Conservation (phyloP, 2,329 filamentous ascomycete genomes). For the Cordyceps sp. region DNA sequence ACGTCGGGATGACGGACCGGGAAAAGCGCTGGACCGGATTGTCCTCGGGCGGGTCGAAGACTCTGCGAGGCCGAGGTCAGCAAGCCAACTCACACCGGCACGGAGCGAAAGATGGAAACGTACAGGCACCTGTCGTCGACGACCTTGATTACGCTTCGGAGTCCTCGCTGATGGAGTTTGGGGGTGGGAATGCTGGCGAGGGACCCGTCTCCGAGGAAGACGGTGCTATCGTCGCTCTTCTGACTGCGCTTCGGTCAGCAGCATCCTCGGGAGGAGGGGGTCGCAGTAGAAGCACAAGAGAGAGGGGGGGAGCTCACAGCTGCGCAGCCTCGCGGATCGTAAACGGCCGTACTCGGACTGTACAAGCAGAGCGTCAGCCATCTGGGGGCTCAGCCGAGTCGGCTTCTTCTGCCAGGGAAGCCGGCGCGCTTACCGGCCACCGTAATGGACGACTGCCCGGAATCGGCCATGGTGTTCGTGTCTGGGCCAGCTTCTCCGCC, state of each 20-base stretch:
- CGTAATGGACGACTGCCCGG: constrained; percentile 35
- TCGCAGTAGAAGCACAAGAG: background rate
- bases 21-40: constrained; percentile 81
- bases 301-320: constrained; percentile 31
- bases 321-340: constrained; percentile 91
- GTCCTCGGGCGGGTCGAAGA: constrained; percentile 95
- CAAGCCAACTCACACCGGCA: background rate
- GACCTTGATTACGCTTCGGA: constrained; percentile 87
- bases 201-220: constrained; percentile 95
- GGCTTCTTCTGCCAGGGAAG: too few species aligned
- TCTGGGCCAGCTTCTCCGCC: too few species aligned
- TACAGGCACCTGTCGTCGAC: constrained; percentile 93
- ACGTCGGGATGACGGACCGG: constrained; percentile 60
- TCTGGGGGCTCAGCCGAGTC: too few species aligned
- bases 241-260: constrained; percentile 22
- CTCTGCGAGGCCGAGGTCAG: constrained; percentile 33
- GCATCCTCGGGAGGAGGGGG: constrained; percentile 1
- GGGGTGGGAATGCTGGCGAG: constrained; percentile 74
- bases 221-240: constrained; percentile 62
- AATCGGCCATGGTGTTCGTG: constrained; percentile 7
- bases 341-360: constrained; percentile 55
- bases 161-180: constrained; percentile 70
- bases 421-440: constrained; percentile 31
- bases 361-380: constrained; percentile 10
- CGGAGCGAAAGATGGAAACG: constrained; percentile 17